Evolutionary conservation across 1,139 yeast genomes (phyloP).

Genomic region (Taiozyma sp.): DNA sequence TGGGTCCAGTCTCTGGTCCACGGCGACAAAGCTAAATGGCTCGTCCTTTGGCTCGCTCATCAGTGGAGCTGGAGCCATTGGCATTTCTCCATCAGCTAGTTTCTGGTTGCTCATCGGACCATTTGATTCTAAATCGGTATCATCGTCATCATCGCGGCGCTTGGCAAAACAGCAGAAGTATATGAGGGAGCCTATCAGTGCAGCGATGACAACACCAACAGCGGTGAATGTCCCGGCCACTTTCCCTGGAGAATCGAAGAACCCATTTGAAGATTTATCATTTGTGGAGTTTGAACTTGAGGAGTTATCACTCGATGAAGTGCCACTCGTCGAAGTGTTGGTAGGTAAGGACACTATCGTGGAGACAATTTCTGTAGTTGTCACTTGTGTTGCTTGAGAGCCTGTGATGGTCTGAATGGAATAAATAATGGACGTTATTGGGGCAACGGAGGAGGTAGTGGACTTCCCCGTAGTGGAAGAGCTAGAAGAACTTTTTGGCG

Average conservation of each 20-base stretch:
- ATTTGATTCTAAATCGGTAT: conserved; percentile 15
- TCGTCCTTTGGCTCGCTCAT: conserved; percentile 1
- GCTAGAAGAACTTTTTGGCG: conserved; percentile 3
- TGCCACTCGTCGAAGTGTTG: conserved; percentile 3
- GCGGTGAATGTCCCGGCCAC: conserved; percentile 34
- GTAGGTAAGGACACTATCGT: conserved; percentile 20
- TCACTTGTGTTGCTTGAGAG: conserved; percentile 18
- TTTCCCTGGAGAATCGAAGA: conserved; percentile 32
- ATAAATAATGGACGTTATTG: conserved; percentile 23
- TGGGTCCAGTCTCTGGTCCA: conserved; percentile 69
- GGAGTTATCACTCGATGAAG: conserved; percentile 1
- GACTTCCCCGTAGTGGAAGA: neutral
- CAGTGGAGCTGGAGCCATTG: conserved; percentile 5
- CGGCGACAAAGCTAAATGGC: conserved; percentile 34
- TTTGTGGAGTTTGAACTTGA: conserved; percentile 1
- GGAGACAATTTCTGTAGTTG: conserved; percentile 25
- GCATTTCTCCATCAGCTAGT: conserved; percentile 10
- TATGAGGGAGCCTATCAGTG: conserved; percentile 20
- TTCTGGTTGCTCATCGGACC: conserved; percentile 8
- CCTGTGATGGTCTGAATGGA: conserved; percentile 27
- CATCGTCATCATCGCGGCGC: conserved; percentile 23
- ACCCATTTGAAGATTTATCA: conserved; percentile 14
- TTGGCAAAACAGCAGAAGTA: conserved; percentile 22
- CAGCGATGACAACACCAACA: conserved; percentile 28
- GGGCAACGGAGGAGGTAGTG: conserved; percentile 5